Percentiles rank a stretch among this genome's conserved stretches.
Conservation (phyloP, 345 rosid genomes). For the Abelmoschus esculentus region DNA sequence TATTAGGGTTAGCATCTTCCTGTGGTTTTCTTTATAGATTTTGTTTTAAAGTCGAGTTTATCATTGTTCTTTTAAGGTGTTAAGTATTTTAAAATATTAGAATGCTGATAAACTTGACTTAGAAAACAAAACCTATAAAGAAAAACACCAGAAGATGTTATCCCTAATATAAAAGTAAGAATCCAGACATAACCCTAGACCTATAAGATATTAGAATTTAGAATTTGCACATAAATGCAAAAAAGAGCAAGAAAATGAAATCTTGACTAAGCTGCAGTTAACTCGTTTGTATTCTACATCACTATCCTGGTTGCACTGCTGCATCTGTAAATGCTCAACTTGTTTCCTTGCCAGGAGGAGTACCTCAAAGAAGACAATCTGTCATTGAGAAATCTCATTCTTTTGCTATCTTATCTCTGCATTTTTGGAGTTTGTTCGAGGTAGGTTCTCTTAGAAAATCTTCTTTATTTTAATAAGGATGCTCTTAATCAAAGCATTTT, state of each 20-base stretch:
- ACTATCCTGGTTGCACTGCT: background rate
- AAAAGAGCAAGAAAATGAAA: background rate
- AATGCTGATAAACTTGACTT: background rate
- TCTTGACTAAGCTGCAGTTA: background rate
- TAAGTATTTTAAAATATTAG: background rate
- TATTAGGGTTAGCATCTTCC: background rate
- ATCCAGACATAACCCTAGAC: too few relatives aligned
- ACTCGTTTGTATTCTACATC: background rate
- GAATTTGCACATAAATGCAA: too few relatives aligned
- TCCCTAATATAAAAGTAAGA: background rate
- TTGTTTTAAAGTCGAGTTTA: background rate
- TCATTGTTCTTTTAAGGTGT: background rate
- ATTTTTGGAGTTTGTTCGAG: constrained; percentile 83
- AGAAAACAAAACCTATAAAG: background rate
- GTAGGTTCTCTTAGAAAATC: constrained; percentile 28
- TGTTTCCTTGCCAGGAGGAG: constrained; percentile 51
- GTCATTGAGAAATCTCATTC: constrained; percentile 74
- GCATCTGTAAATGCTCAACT: background rate
- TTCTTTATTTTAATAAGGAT: background rate
- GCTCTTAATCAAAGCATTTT: background rate
- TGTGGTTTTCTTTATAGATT: background rate
- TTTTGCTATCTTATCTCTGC: constrained; percentile 66
- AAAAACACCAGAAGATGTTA: background rate
- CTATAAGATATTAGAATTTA: too few relatives aligned
- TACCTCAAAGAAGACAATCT: constrained; percentile 68